Evolutionary conservation across 176 grass and related monocot genomes (phyloP).

Genomic region (Cenchrus americanus): DNA sequence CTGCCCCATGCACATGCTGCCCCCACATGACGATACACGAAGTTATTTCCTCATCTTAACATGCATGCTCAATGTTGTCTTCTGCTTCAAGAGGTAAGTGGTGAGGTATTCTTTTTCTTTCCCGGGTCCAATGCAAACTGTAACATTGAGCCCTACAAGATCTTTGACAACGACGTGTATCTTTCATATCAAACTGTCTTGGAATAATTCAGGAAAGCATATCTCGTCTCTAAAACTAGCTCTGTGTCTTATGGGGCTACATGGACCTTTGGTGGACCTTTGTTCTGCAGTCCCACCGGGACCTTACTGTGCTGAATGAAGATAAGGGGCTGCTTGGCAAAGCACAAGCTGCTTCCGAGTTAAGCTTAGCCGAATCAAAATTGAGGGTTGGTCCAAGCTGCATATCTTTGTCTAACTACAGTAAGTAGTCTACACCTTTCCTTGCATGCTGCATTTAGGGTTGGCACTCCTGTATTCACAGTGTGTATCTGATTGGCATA

Average conservation of each 20-base stretch:
- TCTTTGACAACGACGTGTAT: constrained; percentile 51
- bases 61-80: not conserved
- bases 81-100: constrained; percentile 29
- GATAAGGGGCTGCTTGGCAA: constrained; percentile 36
- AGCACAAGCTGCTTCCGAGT: constrained; percentile 32
- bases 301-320: constrained; percentile 43
- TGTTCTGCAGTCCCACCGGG: constrained; percentile 34
- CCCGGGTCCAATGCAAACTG: constrained; percentile 31
- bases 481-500: constrained; percentile 20
- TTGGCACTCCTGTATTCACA: constrained; percentile 25
- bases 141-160: constrained; percentile 38
- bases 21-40: not conserved
- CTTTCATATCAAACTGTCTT: constrained; percentile 42
- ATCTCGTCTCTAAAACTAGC: constrained; percentile 40
- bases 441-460: constrained; percentile 34
- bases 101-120: not conserved
- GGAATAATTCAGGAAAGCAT: constrained; percentile 56
- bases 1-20: constrained; percentile 14
- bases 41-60: constrained; percentile 15
- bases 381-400: constrained; percentile 22
- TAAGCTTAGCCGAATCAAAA: constrained; percentile 34
- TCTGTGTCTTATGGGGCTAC: constrained; percentile 26
- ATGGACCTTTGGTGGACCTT: not conserved
- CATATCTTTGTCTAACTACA: constrained; percentile 46
- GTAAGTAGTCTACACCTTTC: constrained; percentile 40